Evolutionary conservation across 805 yeast genomes (phyloP), one percentile per base, ranked within the genome.

Genomic region (Ogataea parapolymorpha): DNA sequence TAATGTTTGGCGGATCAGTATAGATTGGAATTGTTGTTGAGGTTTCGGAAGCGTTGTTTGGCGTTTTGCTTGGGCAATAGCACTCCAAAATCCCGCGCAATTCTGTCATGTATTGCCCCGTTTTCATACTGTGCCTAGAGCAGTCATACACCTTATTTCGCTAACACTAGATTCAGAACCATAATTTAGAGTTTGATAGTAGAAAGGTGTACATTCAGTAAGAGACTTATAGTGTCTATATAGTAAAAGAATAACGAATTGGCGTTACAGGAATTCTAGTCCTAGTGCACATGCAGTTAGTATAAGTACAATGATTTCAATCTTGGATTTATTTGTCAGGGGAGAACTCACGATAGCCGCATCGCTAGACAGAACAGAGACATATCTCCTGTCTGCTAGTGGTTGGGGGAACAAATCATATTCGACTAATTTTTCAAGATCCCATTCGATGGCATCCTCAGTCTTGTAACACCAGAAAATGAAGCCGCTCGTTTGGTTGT

Each of bases 391-490:
- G 50, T 70, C 79, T 40, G 67, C 61, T 33, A 82, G 67, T 2
- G 89, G 88, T 30, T 68, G 73, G 2, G 90, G 90, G 62, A 83
- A 76, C 35, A 83, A 56, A 3, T 66, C 76, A 25, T 67, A 54
- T 14, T 69, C 59, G 7, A 75, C 70, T 50, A 83, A 66, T 38
- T 71, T 63, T 40, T 65, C 55, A 53, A 79, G 74, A 55, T 81
- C 86, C 87, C 88, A 82, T 56, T 80, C 87, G 15, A 76, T 64
- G 1, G 85, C 75, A 41, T 63, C 57, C 53, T 82, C 89, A 0
- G 86, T 80, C 56, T 80, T 81, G 65, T 72, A 81, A 51, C 79
- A 77, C 89, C 88, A 82, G 53, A 80, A 82, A 27, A 81, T 73
- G 77, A 81, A 82, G 0, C 88, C 88, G n/a, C 57, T 53, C 1